These are phyloP conservation scores for Phytopythium chamaehyphon DNA, from an alignment of 352 stramenopile species.

Conservation along the genomic window DNA sequence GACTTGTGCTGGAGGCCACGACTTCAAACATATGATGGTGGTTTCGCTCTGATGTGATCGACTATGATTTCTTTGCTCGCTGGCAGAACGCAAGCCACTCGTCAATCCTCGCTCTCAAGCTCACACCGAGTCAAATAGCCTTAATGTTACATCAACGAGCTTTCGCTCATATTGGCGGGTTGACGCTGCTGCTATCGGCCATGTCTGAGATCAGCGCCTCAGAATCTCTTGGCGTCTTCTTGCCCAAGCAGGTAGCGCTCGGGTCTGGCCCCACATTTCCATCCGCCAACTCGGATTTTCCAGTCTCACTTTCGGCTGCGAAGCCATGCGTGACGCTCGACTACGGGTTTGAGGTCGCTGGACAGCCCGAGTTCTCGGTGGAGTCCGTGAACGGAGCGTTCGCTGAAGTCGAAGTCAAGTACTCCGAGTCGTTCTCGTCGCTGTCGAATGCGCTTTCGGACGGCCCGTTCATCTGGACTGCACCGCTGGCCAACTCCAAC, in stretches of 20 bases:
- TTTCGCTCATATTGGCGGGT: neutral
- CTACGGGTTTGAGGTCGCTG: slow-evolving; percentile 23
- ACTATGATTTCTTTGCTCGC: too few species aligned
- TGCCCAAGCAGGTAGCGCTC: slow-evolving; percentile 18
- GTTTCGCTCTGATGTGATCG: too few species aligned
- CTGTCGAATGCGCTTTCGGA: slow-evolving; percentile 20
- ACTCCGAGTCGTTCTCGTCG: slow-evolving; percentile 18
- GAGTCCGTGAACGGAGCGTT: slow-evolving; percentile 13
- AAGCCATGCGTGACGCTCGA: slow-evolving; percentile 19
- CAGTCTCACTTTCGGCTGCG: slow-evolving; percentile 12
- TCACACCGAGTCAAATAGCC: neutral
- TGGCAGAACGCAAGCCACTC: too few species aligned
- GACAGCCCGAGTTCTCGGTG: slow-evolving; percentile 18
- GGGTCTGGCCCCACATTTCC: slow-evolving; percentile 7
- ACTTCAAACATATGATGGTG: too few species aligned
- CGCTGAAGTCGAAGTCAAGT: slow-evolving; percentile 26
- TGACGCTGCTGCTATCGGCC: neutral
- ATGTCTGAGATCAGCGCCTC: neutral
- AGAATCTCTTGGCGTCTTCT: slow-evolving; percentile 12
- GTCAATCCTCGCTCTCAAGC: too few species aligned
- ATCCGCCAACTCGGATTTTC: slow-evolving; percentile 3
- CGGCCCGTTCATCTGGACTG: slow-evolving; percentile 14
- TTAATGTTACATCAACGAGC: neutral
- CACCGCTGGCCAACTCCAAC: slow-evolving; percentile 17
- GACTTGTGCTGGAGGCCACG: too few species aligned